Evolutionary conservation across 371 early-diverging fungal genomes (phyloP), one percentile per base, ranked within the genome.

Genomic region (Cokeromyces recurvatus): DNA sequence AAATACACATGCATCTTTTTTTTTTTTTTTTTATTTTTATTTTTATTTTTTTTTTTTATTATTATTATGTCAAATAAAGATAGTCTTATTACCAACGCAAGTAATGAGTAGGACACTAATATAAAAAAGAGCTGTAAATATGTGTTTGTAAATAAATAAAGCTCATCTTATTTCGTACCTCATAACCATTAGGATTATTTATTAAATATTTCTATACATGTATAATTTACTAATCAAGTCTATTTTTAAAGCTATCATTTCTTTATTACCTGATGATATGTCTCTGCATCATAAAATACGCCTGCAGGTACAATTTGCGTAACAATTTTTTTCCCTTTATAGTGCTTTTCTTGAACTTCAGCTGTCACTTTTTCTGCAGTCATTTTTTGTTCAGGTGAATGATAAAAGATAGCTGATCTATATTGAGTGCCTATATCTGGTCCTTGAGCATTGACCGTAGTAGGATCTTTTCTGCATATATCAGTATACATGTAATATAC

Each of bases 201-300:
- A 59, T 51, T 43, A 71, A 50, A 38, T 71, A 71, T 17, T 62
- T 34, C 62, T 66, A 32, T 34, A 27, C n/a, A n/a, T 5, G 29
- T 29, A 29, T 29, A 36, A 15, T 36, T 22, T 7, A 24, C 19
- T 2, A 11, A 20, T 8, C n/a, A 35, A 27, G 6, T 15, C n/a
- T 10, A 31, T 17, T 23, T 16, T 24, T 14, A 24, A 8, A 2
- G 36, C 10, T 17, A 1, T 22, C 4, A 14, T 24, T 11, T 32
- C 12, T 24, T 40, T 29, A 2, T 44, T 52, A 64, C 67, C 64
- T 90, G 91, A 55, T 96, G 98, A 63, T 93, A 92, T 0, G 73
- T 82, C 62, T 97, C 97, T 14, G 92, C 98, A 44, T 85, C 79
- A 55, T 77, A 93, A 66, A 89, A 96, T n/a, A 53, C 62, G 9